Percentiles rank a stretch among this genome's conserved stretches.
Evolutionary conservation across 768 basidiomycete species (phyloP).

Genomic region (Tulasnella sp.): DNA sequence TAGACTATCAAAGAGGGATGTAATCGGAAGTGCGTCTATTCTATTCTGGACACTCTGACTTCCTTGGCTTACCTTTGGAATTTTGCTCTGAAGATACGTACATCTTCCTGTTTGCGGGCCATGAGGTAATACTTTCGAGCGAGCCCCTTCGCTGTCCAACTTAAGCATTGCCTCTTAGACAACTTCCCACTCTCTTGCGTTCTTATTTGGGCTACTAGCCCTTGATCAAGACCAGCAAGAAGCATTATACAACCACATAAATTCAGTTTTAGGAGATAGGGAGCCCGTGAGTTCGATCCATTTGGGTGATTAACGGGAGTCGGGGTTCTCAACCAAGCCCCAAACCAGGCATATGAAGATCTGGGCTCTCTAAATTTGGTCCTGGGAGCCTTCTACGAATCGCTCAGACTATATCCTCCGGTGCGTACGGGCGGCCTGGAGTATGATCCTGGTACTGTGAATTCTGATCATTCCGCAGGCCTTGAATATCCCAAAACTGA

Average conservation of each 20-base stretch:
- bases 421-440: neutral
- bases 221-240: constrained; percentile 21
- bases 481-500: neutral
- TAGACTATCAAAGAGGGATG: neutral
- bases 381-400: constrained; percentile 4
- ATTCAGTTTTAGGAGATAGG: constrained; percentile 10
- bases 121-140: neutral
- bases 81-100: neutral
- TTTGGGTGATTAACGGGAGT: neutral
- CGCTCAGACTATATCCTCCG: neutral
- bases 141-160: neutral
- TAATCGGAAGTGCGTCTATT: constrained; percentile 1
- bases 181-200: constrained; percentile 20
- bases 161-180: neutral
- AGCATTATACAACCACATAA: constrained; percentile 11
- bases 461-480: neutral
- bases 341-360: neutral
- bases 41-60: too few relatives aligned
- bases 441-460: too few relatives aligned
- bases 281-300: neutral
- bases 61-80: neutral
- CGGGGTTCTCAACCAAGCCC: neutral
- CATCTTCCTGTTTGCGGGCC: constrained; percentile 14
- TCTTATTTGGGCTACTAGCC: constrained; percentile 18
- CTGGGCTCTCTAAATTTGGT: neutral